Evolutionary conservation across 2,329 filamentous ascomycete species (phyloP).

Genomic region (Bisporella sp.): DNA sequence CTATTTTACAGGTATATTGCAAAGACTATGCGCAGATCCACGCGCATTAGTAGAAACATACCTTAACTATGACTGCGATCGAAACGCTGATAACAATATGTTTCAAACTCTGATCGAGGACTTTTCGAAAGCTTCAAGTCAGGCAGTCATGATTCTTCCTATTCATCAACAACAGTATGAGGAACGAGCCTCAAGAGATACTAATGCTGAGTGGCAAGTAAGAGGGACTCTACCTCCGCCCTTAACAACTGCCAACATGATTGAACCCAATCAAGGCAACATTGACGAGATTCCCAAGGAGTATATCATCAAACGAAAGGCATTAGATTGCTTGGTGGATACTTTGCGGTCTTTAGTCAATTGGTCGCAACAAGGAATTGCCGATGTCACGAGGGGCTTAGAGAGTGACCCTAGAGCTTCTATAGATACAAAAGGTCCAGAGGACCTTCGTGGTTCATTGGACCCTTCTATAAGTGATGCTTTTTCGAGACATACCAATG

Average conservation of each 20-base stretch:
- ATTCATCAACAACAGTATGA: constrained; percentile 81
- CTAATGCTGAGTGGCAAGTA: constrained; percentile 72
- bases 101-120: constrained; percentile 95
- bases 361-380: constrained; percentile 66
- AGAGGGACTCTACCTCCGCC: constrained; percentile 81
- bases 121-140: constrained; percentile 77
- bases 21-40: constrained; percentile 77
- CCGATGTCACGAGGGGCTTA: constrained; percentile 50
- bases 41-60: constrained; percentile 90
- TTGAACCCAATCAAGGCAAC: constrained; percentile 40
- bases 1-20: constrained; percentile 80
- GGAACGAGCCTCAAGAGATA: constrained; percentile 57
- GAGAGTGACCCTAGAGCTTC: constrained; percentile 48
- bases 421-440: constrained; percentile 45
- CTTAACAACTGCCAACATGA: constrained; percentile 48
- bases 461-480: constrained; percentile 61
- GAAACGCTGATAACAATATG: constrained; percentile 83
- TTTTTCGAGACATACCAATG: constrained; percentile 50
- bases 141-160: constrained; percentile 67
- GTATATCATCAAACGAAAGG: constrained; percentile 84
- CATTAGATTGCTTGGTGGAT: constrained; percentile 82
- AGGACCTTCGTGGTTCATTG: constrained; percentile 62
- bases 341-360: constrained; percentile 84
- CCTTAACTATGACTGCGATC: constrained; percentile 96
- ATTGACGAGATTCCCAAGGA: constrained; percentile 77